Base-by-base conservation (phyloP, 2,329 filamentous ascomycete species). In the Tolypocladium pustulatum region DNA sequence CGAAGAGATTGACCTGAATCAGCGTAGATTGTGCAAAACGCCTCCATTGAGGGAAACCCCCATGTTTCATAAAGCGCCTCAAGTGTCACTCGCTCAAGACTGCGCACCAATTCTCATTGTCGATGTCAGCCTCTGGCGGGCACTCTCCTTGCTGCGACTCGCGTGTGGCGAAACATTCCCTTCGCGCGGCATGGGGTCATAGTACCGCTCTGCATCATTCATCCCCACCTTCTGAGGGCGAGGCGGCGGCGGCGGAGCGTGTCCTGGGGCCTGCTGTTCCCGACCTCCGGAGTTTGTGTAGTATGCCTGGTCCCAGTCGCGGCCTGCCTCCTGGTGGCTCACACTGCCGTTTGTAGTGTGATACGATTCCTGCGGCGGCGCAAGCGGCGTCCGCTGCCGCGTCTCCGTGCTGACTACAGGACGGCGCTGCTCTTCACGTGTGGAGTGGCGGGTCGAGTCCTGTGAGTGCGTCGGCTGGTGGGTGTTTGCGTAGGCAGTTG, bases 151-250 rank as follows among this genome's bases (percentile, higher is more conserved):
- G 0, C 64, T 61, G 15, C 54, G 54, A n/a, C 36, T 27, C 10
- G 54, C 17, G 6, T 61, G 59, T 9, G 58, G 52, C 3, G 63
- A 60, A 4, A 9, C 5, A 20, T 22, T 13, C 38, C 66, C 65
- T 4, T 34, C 56, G 20, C 65, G 59, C 4, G 70, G 63, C 49
- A 62, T 59, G 3, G 64, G 52, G 17, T 73, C 70, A 34, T 72
- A 71, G 58, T 68, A 73, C 1, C 65, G 60, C 58, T 73, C 71
- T 2, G 65, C 55, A 27, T 74, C 71, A n/a, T 71, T 70, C 17
- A 72, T 61, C 51, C 68, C 69, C 25, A 73, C 66, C 64, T 75
- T 75, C 53, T 69, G 69, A 4, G 72, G 72, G 4, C 71, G 70
- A 2, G 72, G 72, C 7, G 72, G 56, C 2, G 72, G 72, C 1